phyloP scores from a whole-genome alignment of 2,329 filamentous ascomycete genomes.

The Cladophialophora yegresii region DNA sequence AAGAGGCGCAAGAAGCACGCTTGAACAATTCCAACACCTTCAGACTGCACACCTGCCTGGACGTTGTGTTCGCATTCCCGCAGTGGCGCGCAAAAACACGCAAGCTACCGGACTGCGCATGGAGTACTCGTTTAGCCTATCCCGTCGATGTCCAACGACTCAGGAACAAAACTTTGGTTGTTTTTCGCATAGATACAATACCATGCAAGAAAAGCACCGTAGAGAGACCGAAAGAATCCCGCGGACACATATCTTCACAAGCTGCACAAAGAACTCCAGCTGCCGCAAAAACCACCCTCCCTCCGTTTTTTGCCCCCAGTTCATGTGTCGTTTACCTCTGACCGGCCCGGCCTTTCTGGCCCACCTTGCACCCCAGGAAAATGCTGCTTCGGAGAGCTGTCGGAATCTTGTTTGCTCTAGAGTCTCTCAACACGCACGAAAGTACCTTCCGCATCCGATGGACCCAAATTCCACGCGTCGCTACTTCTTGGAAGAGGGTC shows the following conservation, averaged over 20 bases:
- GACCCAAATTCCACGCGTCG: slow-evolving; percentile 4
- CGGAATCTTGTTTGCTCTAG: not conserved
- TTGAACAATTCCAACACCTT: not conserved
- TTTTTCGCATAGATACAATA: slow-evolving; percentile 1
- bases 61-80: not conserved
- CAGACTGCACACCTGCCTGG: not conserved
- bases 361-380: not conserved
- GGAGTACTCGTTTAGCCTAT: not conserved
- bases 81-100: not conserved
- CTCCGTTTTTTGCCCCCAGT: not conserved
- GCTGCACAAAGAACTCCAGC: slow-evolving; percentile 3
- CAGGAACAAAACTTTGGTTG: not conserved
- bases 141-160: slow-evolving; percentile 3
- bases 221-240: slow-evolving; percentile 6
- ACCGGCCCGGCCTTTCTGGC: not conserved
- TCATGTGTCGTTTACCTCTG: slow-evolving; percentile 1
- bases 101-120: not conserved
- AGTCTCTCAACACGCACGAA: not conserved
- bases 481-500: slow-evolving; percentile 41
- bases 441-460: not conserved
- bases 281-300: not conserved
- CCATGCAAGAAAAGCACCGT: not conserved
- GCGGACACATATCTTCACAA: slow-evolving; percentile 1
- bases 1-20: not conserved
- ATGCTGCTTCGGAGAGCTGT: not conserved